These are phyloP conservation scores for Phytophthora pinifolia DNA, from an alignment of 352 stramenopile species.

Conservation along the genomic window DNA sequence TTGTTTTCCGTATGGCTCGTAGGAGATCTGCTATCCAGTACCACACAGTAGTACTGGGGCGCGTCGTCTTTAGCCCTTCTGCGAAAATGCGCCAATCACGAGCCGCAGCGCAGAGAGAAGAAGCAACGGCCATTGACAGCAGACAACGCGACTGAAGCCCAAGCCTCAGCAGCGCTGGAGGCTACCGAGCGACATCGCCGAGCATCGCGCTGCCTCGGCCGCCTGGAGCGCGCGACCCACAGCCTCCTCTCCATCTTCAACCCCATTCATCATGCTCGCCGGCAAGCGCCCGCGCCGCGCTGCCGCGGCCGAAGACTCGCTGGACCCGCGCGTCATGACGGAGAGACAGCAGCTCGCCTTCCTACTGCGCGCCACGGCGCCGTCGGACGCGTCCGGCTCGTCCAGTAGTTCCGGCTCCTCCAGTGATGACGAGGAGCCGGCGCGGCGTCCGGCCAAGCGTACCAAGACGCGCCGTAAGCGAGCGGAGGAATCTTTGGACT, in stretches of 20 bases:
- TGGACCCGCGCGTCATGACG: slow-evolving; percentile 76
- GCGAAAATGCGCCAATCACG: slow-evolving; percentile 23
- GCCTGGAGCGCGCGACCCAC: slow-evolving; percentile 1
- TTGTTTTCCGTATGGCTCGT: too few relatives aligned
- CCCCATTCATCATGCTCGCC: slow-evolving; percentile 18
- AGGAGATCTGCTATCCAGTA: too few relatives aligned
- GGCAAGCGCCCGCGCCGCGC: slow-evolving; percentile 33
- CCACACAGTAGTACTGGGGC: slow-evolving; percentile 14
- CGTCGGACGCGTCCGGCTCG: slow-evolving; percentile 41
- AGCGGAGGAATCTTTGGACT: slow-evolving; percentile 1
- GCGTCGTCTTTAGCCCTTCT: slow-evolving; percentile 29
- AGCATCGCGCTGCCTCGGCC: slow-evolving; percentile 25
- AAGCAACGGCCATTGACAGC: slow-evolving; percentile 30
- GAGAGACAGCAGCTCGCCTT: slow-evolving; percentile 86
- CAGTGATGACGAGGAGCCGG: slow-evolving; percentile 29
- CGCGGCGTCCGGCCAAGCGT: slow-evolving; percentile 30
- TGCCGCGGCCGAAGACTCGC: slow-evolving; percentile 25
- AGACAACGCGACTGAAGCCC: slow-evolving; percentile 15
- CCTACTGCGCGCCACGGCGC: slow-evolving; percentile 71
- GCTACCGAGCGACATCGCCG: slow-evolving; percentile 32
- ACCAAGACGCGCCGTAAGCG: slow-evolving; percentile 31
- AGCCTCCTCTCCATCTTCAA: not conserved
- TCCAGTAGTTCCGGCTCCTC: slow-evolving; percentile 31
- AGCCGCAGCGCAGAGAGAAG: slow-evolving; percentile 5
- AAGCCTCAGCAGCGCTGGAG: slow-evolving; percentile 26